These are phyloP conservation scores for Fragaria iinumae DNA, from an alignment of 306 rosid species.

Conservation along the genomic window DNA sequence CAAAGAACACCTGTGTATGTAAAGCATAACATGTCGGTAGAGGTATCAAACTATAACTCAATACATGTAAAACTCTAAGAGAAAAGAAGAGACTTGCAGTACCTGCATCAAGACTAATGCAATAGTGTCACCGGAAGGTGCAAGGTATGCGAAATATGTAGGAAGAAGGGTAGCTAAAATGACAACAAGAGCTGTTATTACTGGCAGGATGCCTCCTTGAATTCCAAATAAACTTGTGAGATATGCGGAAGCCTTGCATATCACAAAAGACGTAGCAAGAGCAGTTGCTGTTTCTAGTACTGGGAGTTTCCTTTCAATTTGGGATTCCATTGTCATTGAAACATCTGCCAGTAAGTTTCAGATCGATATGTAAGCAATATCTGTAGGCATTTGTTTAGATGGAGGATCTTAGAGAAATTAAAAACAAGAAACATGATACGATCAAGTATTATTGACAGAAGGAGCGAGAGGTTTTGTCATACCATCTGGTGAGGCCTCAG, in stretches of 20 bases:
- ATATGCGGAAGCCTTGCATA: conserved; percentile 49
- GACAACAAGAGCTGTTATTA: conserved; percentile 55
- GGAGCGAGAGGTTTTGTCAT: conserved; percentile 2
- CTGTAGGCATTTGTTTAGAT: not conserved
- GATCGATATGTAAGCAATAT: not conserved
- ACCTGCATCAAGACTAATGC: conserved; percentile 69
- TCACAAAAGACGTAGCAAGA: conserved; percentile 48
- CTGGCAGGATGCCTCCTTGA: conserved; percentile 61
- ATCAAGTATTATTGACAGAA: not conserved
- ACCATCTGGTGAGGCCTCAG: conserved; percentile 35
- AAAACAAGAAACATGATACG: not conserved
- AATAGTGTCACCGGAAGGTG: conserved; percentile 57
- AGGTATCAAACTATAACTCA: not conserved
- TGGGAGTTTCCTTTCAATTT: conserved; percentile 32
- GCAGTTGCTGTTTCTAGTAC: conserved; percentile 54
- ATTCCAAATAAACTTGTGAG: conserved; percentile 42
- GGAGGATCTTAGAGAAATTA: not conserved
- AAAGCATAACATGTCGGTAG: not conserved
- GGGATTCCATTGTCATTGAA: conserved; percentile 27
- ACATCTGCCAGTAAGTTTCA: conserved; percentile 33
- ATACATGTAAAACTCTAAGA: not conserved
- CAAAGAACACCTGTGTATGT: conserved; percentile 48
- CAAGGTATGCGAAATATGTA: conserved; percentile 44
- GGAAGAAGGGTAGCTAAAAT: conserved; percentile 60
- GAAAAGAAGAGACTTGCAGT: conserved; percentile 3